Conservation (phyloP, 305 asterid genomes). For the Fraxinus nigra region DNA sequence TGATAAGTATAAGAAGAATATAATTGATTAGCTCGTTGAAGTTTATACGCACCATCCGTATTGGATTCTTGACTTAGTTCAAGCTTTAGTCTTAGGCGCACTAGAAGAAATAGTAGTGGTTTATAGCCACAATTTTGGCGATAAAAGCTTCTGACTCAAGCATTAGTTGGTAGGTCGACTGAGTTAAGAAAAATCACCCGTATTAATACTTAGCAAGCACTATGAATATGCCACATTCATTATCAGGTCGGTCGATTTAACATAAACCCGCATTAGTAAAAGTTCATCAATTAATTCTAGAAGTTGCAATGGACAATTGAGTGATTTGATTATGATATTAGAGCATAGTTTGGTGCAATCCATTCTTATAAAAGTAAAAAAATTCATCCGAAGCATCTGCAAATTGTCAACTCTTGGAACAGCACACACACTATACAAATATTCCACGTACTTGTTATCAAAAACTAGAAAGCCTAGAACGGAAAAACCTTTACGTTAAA, state of each 20-base stretch:
- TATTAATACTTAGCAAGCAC: not conserved
- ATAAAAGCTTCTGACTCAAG: not conserved
- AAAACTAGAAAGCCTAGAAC: not conserved
- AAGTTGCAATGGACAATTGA: not conserved
- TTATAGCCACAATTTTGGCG: not conserved
- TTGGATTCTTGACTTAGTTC: not conserved
- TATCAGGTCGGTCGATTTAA: not conserved
- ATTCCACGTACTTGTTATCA: not conserved
- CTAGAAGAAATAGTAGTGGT: not conserved
- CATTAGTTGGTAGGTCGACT: not conserved
- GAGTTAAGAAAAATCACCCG: not conserved
- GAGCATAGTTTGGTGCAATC: not conserved
- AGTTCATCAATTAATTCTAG: not conserved
- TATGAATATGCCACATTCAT: not conserved
- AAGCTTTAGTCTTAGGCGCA: not conserved
- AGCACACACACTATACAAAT: not conserved
- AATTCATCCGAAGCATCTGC: not conserved
- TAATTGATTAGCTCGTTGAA: not conserved
- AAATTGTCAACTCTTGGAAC: conserved; percentile 4
- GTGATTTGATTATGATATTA: not conserved
- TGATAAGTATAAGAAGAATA: not conserved
- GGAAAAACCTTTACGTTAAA: not conserved
- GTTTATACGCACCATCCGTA: not conserved
- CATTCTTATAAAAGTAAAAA: not conserved
- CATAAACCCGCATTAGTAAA: not conserved